Percentiles rank a stretch among this genome's conserved stretches.
phyloP scores from a whole-genome alignment of 306 rosid genomes.

The Cucumis sativus region Cucumber_9930_V3 NC_026661.2:19735501-19736000 shows the following conservation, averaged over 20 bases:
- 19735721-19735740: not conserved
- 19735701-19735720: not conserved
- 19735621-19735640: not conserved
- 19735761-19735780: not conserved
- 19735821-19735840: not conserved
- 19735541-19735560: not conserved
- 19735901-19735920: not conserved
- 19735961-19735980: not conserved
- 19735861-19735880: not conserved
- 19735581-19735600: not conserved
- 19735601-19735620: not conserved
- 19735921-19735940: not conserved
- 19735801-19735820: not conserved
- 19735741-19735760: not conserved
- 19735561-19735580: not conserved
- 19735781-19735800: not conserved
- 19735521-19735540: not conserved
- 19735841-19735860: not conserved
- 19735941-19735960: not conserved
- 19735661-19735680: not conserved
- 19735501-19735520: not conserved
- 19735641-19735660: not conserved
- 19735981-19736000: not conserved
- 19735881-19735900: not conserved
- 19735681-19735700: not conserved